These are phyloP conservation scores for Cystobasidium ongulense DNA, from an alignment of 768 basidiomycete species.

Conservation along the genomic window DNA sequence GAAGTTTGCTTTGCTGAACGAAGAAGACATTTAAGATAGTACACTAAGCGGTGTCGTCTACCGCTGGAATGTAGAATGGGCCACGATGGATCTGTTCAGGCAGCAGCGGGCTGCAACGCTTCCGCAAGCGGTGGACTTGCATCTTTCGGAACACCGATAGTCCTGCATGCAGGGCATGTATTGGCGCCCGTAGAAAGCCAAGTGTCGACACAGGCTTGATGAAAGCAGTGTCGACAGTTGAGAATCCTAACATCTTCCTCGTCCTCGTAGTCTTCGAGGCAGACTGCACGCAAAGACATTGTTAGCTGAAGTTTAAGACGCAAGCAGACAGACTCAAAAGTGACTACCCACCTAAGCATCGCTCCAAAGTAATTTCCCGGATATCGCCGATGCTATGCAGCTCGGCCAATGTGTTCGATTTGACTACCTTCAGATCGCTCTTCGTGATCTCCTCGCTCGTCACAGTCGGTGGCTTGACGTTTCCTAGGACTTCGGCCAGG, in stretches of 20 bases:
- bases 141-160: constrained; percentile 30
- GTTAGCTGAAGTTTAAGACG: neutral
- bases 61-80: too few species aligned
- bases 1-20: too few species aligned
- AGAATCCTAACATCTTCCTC: constrained; percentile 74
- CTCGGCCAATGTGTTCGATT: constrained; percentile 51
- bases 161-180: constrained; percentile 85
- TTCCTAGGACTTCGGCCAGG: constrained; percentile 71
- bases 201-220: constrained; percentile 51
- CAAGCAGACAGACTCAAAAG: neutral
- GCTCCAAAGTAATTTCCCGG: constrained; percentile 67
- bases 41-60: too few species aligned
- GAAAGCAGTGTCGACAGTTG: constrained; percentile 80
- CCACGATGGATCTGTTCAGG: too few species aligned
- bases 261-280: constrained; percentile 71
- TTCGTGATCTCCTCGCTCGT: constrained; percentile 76
- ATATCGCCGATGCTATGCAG: constrained; percentile 60
- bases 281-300: constrained; percentile 62
- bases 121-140: neutral
- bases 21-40: too few species aligned
- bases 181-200: constrained; percentile 81
- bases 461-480: constrained; percentile 72
- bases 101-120: neutral
- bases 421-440: constrained; percentile 69
- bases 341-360: constrained; percentile 53